Base-by-base conservation (phyloP, 768 basidiomycete species). In the Stropharia rugosoannulata region DNA sequence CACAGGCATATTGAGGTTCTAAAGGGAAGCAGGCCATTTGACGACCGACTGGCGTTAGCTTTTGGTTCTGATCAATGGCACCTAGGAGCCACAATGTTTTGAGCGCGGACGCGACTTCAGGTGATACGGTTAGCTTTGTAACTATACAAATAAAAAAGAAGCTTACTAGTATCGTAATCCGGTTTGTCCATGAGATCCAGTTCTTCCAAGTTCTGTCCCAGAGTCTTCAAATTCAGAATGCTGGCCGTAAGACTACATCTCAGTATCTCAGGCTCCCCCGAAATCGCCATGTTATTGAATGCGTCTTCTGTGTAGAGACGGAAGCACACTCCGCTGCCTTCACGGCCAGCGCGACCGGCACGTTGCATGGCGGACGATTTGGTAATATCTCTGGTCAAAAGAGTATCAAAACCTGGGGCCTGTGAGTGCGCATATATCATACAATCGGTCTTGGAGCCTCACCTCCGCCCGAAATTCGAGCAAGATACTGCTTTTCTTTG, bases 301-400 rank as follows among this genome's bases (percentile, higher is more conserved):
- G 84, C 80, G 3, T 83, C 78, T 67, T 95, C 90, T 0, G 96
- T 94, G 72, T 96, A 99, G 11, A 99, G 75, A 19, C 97, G 84
- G 73, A 91, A 99, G 71, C 97, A 99, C 45, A 81, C 76, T 7
- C 97, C 97, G 32, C 78, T 73, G 4, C 91, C 87, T 72, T 98
- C 94, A 55, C 97, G 93, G 59, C 97, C 97, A 0, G 96, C 97
- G 54, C 97, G 92, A 68, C 97, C 97, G 2, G 94, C 83, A n/a
- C 97, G 80, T 69, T 99, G 91, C 80, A 86, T 85, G 6, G 97
- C 95, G 12, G 90, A 93, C 2, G 93, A 93, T 69, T 92, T 86
- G 22, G 91, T 91, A 58, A 98, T 90, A 49, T 89, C 85, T 65
- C 84, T 83, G 13, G 89, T 89, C 40, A 93, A 63, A 3, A 98